Evolutionary conservation across 2,329 filamentous ascomycete species (phyloP), one percentile per base, ranked within the genome.

Genomic region (Cladosporium phlei): DNA sequence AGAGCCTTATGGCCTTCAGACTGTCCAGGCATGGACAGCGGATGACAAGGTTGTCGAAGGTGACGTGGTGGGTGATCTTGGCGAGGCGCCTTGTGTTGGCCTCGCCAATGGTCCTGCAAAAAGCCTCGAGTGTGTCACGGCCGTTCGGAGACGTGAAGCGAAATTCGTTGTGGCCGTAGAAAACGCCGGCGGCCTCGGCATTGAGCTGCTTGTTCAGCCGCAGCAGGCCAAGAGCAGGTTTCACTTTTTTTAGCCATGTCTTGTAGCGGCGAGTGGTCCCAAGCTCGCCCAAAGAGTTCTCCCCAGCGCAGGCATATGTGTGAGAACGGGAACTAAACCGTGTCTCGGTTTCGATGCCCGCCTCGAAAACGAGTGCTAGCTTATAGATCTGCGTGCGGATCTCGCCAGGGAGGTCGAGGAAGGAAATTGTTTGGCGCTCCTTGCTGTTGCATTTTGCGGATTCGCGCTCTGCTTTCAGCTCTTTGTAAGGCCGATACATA

Each of bases 111-210:
- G 43, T 35, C 20, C 25, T 34, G 37, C 33, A 37, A 24, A 49
- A 52, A 35, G 29, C 28, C 30, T n/a, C 7, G 3, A 50, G 29
- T 16, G 37, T 27, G 28, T 46, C 32, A 21, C 33, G 49, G 20
- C 55, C 50, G 20, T 38, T 22, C 16, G 45, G 17, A 16, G 52
- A 48, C 25, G 50, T 47, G 34, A 53, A 56, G 2, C 48, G 44
- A 64, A 76, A 77, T 22, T 66, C 64, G 57, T 74, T 71, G 9
- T 57, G 55, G 6, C 64, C 63, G 54, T 76, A 77, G 16, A 76
- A 64, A 4, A 75, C 60, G 12, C 63, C 58, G 0, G 55, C 55
- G 1, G 66, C 67, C 61, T 74, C 71, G 8, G 52, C 20, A 55
- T 67, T 54, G 47, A 70, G 62, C 19, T 60, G 61, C 28, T 44